A percentile compares a stretch with the other conserved stretches of the same genome.
Conservation (phyloP, 1,284 basidiomycete species). For the Sphagnurus paluster region DNA sequence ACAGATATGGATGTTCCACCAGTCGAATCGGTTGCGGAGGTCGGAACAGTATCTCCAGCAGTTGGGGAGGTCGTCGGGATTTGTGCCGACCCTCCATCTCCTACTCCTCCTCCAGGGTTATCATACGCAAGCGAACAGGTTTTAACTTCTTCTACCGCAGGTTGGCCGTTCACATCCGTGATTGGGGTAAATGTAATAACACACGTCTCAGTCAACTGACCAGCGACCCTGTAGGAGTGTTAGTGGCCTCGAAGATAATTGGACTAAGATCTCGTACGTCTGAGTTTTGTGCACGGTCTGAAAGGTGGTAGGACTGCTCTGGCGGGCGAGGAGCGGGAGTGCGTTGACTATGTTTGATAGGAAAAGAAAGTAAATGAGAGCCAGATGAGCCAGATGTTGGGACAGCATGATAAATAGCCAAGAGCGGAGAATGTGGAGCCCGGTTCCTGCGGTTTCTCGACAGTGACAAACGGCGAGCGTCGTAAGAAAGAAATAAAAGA, state of each 20-base stretch:
- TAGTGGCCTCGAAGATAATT: slow-evolving; percentile 3
- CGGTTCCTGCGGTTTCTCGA: slow-evolving; percentile 57
- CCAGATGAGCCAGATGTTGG: slow-evolving; percentile 30
- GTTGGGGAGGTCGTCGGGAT: slow-evolving; percentile 4
- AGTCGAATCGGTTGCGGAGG: slow-evolving; percentile 1
- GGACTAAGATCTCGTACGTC: slow-evolving; percentile 34
- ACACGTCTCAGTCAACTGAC: slow-evolving; percentile 62
- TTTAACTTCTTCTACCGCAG: slow-evolving; percentile 57
- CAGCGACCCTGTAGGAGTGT: slow-evolving; percentile 36
- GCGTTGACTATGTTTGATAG: slow-evolving; percentile 25
- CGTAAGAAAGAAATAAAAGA: slow-evolving; percentile 42
- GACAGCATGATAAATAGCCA: slow-evolving; percentile 31
- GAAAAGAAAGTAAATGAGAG: slow-evolving; percentile 28
- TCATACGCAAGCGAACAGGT: slow-evolving; percentile 49
- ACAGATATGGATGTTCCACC: background rate
- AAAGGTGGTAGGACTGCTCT: slow-evolving; percentile 27
- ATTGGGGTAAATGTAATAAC: slow-evolving; percentile 60
- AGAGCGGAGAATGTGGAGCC: slow-evolving; percentile 38
- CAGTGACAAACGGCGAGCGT: slow-evolving; percentile 36
- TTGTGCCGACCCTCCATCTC: slow-evolving; percentile 3
- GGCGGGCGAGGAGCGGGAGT: slow-evolving; percentile 20
- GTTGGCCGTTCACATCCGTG: slow-evolving; percentile 46
- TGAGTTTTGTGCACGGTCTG: slow-evolving; percentile 35
- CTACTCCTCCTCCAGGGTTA: slow-evolving; percentile 1
- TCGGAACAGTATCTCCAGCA: slow-evolving; percentile 12